These are phyloP conservation scores for Xanthoconium purpureum DNA, from an alignment of 768 basidiomycete genomes.

Conservation along the genomic window DNA sequence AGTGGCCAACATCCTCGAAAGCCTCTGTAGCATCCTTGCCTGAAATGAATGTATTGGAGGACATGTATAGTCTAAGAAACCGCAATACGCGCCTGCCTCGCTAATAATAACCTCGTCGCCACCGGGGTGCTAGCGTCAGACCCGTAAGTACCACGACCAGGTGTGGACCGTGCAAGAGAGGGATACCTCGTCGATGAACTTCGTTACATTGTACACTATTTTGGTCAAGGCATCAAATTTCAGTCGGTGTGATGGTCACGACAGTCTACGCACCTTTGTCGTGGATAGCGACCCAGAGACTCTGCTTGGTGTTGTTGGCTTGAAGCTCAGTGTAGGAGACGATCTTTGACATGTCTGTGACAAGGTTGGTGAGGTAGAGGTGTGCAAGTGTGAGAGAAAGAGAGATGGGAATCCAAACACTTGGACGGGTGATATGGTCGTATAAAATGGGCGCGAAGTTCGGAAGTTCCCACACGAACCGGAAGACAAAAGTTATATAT, in stretches of 20 bases:
- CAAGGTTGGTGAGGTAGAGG: constrained; percentile 6
- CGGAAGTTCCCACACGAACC: constrained; percentile 29
- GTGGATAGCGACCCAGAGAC: constrained; percentile 78
- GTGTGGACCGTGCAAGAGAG: neutral
- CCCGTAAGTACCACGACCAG: constrained; percentile 4
- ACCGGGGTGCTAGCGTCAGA: constrained; percentile 73
- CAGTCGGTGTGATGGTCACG: neutral
- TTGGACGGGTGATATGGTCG: neutral
- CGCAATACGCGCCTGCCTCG: constrained; percentile 72
- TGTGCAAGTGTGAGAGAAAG: constrained; percentile 9
- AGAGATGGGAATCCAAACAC: constrained; percentile 3
- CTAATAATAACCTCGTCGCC: constrained; percentile 97
- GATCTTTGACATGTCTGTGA: constrained; percentile 45
- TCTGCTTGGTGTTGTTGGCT: constrained; percentile 69
- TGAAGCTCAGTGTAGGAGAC: constrained; percentile 76
- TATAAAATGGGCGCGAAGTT: constrained; percentile 21
- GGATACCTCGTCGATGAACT: constrained; percentile 91
- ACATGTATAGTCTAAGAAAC: neutral
- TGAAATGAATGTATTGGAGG: constrained; percentile 32
- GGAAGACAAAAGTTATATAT: neutral
- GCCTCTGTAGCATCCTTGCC: constrained; percentile 96
- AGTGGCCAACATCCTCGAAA: constrained; percentile 99
- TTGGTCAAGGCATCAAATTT: constrained; percentile 4
- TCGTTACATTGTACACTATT: constrained; percentile 88
- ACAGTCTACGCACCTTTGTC: constrained; percentile 61